Conservation (phyloP, 2,329 filamentous ascomycete genomes). For the Fusarium dlaminii region DNA sequence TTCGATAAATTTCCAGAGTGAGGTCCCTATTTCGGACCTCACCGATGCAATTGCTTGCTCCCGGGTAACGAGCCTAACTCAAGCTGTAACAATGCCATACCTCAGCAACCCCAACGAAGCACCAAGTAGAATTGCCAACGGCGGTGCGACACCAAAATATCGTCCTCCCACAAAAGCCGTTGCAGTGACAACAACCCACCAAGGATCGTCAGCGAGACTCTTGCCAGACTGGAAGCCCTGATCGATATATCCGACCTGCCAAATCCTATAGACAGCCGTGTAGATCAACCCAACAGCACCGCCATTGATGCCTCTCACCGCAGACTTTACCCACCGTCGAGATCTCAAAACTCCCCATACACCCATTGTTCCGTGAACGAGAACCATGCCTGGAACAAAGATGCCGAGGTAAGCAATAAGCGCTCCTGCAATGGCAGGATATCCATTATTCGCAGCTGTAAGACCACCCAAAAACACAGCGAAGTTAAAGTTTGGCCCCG, state of each 20-base stretch:
- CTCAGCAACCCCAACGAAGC: conserved; percentile 8
- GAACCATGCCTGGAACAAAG: conserved; percentile 60
- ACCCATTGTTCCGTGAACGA: conserved; percentile 62
- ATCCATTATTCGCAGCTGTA: conserved; percentile 52
- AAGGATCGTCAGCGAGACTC: conserved; percentile 66
- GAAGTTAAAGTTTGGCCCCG: conserved; percentile 61
- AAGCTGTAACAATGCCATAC: not conserved
- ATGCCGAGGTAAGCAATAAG: conserved; percentile 63
- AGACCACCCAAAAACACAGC: conserved; percentile 66
- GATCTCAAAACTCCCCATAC: conserved; percentile 63
- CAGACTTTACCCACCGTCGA: conserved; percentile 57
- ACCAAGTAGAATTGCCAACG: not conserved
- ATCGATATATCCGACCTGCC: conserved; percentile 69
- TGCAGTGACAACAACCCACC: conserved; percentile 70
- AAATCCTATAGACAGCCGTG: conserved; percentile 70
- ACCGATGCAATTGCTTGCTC: fast-evolving
- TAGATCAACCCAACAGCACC: conserved; percentile 70
- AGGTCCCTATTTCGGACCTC: fast-evolving
- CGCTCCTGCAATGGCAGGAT: conserved; percentile 56
- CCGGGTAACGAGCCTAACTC: fast-evolving
- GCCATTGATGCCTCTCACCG: conserved; percentile 66
- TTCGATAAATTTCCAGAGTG: not conserved
- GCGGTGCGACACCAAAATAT: not conserved
- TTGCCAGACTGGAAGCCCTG: conserved; percentile 57
- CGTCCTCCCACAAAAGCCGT: conserved; percentile 30